Base-by-base conservation (phyloP, 345 rosid species). In the Eucalyptus microcorys region DNA sequence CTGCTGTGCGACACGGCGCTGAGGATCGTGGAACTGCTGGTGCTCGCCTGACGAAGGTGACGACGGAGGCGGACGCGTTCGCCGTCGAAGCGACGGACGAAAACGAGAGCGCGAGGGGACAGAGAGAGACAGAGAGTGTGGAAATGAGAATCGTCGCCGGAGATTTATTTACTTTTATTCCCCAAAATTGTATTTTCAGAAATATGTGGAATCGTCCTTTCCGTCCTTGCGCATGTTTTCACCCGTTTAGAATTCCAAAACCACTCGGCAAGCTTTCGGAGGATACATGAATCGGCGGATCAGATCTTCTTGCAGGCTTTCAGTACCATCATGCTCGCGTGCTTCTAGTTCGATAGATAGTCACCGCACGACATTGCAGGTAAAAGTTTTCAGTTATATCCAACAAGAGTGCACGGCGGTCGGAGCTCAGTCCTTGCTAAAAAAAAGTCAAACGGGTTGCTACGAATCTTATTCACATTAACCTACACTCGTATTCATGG, bases 41-140 rank as follows among this genome's bases (percentile, higher is more conserved):
- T 21, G 84, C 84, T 76, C 47, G 84, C 47, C 22, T 40, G 84
- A 76, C 84, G 47, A 1, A 76, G 47, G 84, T 6, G 47, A 40
- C 83, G 47, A 71, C 7, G 47, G 47, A 10, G 76, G 68, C n/a
- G 15, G 68, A 61, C 32, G 84, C 84, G 47, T 11, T 76, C 84
- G 30, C 27, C 83, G 47, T 40, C 47, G 83, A 40, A 37, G 83
- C 14, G 47, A 76, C 83, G 30, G 83, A 21, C 7, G 27, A 3
- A 21, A 8, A 68, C 79, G 79, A 16, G 22, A 32, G 37, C 34
- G 71, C 16, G 17, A 13, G 27, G 40, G n/a, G n/a, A n/a, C n/a
- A n/a, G n/a, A 3, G 71, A 14, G 40, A n/a, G 79, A 15, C 42
- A 3, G 71, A 0, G 11, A 0, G 79, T 6, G 22, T 49, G 2